Base-by-base conservation (phyloP, 2,329 filamentous ascomycete genomes). In the Penicillium sp. region DNA sequence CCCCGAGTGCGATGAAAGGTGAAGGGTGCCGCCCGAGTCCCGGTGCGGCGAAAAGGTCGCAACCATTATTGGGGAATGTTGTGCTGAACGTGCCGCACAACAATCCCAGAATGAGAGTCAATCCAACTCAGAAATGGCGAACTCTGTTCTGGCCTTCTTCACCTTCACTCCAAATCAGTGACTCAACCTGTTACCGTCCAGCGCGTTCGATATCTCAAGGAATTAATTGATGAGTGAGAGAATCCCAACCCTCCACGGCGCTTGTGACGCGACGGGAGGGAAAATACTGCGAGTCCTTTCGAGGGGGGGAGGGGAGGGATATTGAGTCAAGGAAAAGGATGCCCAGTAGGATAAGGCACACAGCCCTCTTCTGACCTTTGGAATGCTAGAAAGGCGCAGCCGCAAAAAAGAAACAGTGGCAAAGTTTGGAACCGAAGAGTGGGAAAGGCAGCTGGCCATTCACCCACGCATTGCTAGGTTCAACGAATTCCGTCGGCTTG, bases 1-100 rank as follows among this genome's bases (percentile, higher is more conserved):
- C 67, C 90, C 87, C 46, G 89, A 93, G 55, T 93, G 92, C 59
- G 92, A 96, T 61, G 91, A 87, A 66, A 96, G 81, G 69, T 94
- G 91, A 67, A 96, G 81, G 56, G 90, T 93, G 68, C 90, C 90
- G 71, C 89, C 89, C 47, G 75, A 74, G 70, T 79, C 76, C 57
- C 75, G 76, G 66, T 79, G 77, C 57, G 77, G 76, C 63, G 77
- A 79, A 59, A 78, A 78, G 49, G 76, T 78, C 59, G 75, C 74
- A 61, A 79, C 76, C 77, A 79, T 79, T 52, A 56, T 63, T 47
- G 52, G 51, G 55, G 60, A 67, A 66, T 66, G 57, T 56, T 51
- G 62, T 60, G 57, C 29, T 55, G 26, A 43, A 48, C 15, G 49
- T 57, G 54, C 51, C 41, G 56, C 53, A 44, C 46, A 62, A 61